Base-by-base conservation (phyloP, 2,329 filamentous ascomycete genomes). In the Colletotrichum gloeosporioides region DNA sequence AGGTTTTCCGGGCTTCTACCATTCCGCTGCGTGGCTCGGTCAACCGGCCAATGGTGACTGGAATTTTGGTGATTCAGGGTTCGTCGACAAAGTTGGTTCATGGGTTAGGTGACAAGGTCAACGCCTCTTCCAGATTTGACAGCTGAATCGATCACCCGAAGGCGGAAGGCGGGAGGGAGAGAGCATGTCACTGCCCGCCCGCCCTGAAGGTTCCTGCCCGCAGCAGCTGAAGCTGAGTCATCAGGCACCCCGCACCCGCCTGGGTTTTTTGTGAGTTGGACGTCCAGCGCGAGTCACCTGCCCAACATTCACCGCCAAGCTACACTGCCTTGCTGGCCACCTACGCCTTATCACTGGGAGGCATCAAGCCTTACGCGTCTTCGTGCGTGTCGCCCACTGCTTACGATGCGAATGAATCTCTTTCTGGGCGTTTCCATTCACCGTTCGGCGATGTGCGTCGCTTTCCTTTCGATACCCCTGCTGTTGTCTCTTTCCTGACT, bases 301-400 rank as follows among this genome's bases (percentile, higher is more conserved):
- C 22, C 18, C 59, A 55, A 39, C 32, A 63, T n/a, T 65, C 34
- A 68, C 39, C 55, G 63, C 63, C 55, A 63, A 63, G 59, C 59
- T 34, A 63, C 22, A 29, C 15, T 18, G 57, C 57, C 44, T 22
- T 49, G 44, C 15, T 18, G n/a, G 27, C n/a, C 16, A 53, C 18
- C 57, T 55, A 62, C 68, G 22, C n/a, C 53, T 67, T 63, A 59
- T 68, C 63, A 55, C 57, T 64, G 22, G n/a, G 65, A 76, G 74
- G 57, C 74, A 65, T 69, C 74, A 22, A 69, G 49, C 18, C 74
- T 74, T 76, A 76, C 74, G 74, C 71, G 74, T 73, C 65, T 69
- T 59, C 18, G 65, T 76, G 64, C 74, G 74, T 76, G 74, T 74
- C 64, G 27, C 15, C 34, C 32, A 69, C 59, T 39, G 64, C 71